phyloP scores from a whole-genome alignment of 1,284 basidiomycete genomes.

The Rhodotorula mucilaginosa region DNA sequence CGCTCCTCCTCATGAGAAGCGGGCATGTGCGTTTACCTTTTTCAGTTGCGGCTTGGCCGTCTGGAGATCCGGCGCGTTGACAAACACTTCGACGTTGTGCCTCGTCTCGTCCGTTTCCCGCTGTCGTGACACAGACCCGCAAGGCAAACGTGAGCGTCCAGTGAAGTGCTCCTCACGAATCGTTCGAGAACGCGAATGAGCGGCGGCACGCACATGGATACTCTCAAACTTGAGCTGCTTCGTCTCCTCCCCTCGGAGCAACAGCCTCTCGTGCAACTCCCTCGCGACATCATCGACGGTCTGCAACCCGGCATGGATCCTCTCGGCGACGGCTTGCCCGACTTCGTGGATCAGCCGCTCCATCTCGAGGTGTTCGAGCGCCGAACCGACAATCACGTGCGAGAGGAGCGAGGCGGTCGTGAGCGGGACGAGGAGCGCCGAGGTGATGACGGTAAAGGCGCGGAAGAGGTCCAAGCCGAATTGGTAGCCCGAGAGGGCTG shows the following conservation, averaged over 20 bases:
- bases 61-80: slow-evolving; percentile 66
- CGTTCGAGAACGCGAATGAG: neutral
- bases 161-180: neutral
- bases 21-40: slow-evolving; percentile 56
- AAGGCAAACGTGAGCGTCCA: too few species aligned
- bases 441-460: slow-evolving; percentile 86
- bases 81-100: slow-evolving; percentile 88
- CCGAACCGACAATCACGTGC: slow-evolving; percentile 96
- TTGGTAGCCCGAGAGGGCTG: slow-evolving; percentile 62
- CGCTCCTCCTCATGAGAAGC: too few species aligned
- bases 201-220: slow-evolving; percentile 59
- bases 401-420: slow-evolving; percentile 93
- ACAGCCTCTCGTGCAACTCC: slow-evolving; percentile 83
- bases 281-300: slow-evolving; percentile 94
- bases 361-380: slow-evolving; percentile 95
- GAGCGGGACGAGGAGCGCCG: slow-evolving; percentile 86
- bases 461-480: slow-evolving; percentile 77
- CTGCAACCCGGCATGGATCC: slow-evolving; percentile 75
- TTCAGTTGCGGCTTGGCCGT: slow-evolving; percentile 77
- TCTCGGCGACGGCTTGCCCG: slow-evolving; percentile 85
- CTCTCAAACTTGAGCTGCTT: slow-evolving; percentile 95
- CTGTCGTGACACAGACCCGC: slow-evolving; percentile 47
- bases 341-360: slow-evolving; percentile 92
- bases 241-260: slow-evolving; percentile 91
- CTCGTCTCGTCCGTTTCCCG: slow-evolving; percentile 79